Base-by-base conservation (phyloP, 2,329 filamentous ascomycete species). In the Clarireedia monteithiana region DNA sequence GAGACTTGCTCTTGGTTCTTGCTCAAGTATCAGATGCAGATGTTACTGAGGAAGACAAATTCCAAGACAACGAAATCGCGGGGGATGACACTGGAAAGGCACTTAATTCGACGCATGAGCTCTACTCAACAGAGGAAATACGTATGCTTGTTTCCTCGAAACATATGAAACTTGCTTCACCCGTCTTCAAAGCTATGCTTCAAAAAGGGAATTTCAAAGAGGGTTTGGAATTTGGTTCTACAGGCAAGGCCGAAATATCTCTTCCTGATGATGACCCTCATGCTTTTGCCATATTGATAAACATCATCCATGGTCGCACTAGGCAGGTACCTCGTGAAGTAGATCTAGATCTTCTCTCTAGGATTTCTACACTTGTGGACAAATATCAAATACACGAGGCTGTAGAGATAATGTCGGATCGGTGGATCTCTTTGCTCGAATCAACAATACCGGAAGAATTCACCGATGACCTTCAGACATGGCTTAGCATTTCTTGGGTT, bases 331-430 rank as follows among this genome's bases (percentile, higher is more conserved):
- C 45, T 2, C 1, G n/a, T 9, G 1, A 30, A 1, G 17, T 49
- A 0, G 6, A 2, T 27, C 7, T 42, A 10, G 5, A 34, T 26
- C 23, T 54, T 4, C 7, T 49, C 7, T 49, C 6, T 12, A 54
- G 34, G 7, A 54, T 49, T n/a, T 54, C 44, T 24, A 54, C 51
- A 17, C n/a, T 54, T 7, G 51, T 54, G 5, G 51, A 54, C 26
- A 54, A 54, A 44, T 54, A 49, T 54, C 51, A 54, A 40, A 30
- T 54, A 23, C 51, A 49, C 30, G 51, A 54, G 44, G 44, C 48
- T 4, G 51, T 49, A 20, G 51, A 54, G 20, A 42, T 49, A 26
- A 49, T 54, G 24, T 48, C 51, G 26, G 44, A 49, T 40, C 26
- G 45, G 12, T 54, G 44, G 51, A 30, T 54, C 27, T 48, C 44